Conservation (phyloP, 179 eudicot genomes). For the Patellifolia procumbens region DNA sequence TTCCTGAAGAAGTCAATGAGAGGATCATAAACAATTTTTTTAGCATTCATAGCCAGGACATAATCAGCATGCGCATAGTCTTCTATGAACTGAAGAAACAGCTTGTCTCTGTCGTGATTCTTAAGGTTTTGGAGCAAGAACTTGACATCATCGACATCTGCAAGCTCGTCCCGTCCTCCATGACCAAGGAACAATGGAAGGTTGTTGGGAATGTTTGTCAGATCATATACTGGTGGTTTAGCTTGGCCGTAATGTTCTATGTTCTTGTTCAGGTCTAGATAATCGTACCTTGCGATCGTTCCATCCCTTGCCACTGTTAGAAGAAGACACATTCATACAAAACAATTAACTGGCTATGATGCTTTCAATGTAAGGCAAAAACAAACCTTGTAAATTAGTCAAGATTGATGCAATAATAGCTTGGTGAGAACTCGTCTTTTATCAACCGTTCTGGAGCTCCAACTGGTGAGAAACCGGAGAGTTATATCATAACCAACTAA, state of each 20-base stretch:
- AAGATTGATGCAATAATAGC: too few species aligned
- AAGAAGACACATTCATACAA: constrained; percentile 20
- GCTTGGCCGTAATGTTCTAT: constrained; percentile 27
- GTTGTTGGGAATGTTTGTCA: constrained; percentile 30
- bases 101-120: constrained; percentile 35
- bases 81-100: constrained; percentile 36
- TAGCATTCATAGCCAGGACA: constrained; percentile 65
- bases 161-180: constrained; percentile 39
- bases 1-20: constrained; percentile 49
- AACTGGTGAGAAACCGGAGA: too few species aligned
- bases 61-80: constrained; percentile 76
- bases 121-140: constrained; percentile 34
- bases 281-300: constrained; percentile 39
- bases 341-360: background rate
- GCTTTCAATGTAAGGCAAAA: background rate
- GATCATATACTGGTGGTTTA: constrained; percentile 30
- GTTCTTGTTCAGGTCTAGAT: constrained; percentile 24
- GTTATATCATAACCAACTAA: too few species aligned
- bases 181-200: constrained; percentile 36
- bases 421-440: too few species aligned
- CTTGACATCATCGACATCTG: constrained; percentile 42
- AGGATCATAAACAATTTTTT: constrained; percentile 58
- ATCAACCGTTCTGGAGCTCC: too few species aligned
- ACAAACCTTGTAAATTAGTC: too few species aligned
- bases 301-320: constrained; percentile 42